Conservation (phyloP, 371 early-diverging fungal genomes). For the Mortierella sp. region DNA sequence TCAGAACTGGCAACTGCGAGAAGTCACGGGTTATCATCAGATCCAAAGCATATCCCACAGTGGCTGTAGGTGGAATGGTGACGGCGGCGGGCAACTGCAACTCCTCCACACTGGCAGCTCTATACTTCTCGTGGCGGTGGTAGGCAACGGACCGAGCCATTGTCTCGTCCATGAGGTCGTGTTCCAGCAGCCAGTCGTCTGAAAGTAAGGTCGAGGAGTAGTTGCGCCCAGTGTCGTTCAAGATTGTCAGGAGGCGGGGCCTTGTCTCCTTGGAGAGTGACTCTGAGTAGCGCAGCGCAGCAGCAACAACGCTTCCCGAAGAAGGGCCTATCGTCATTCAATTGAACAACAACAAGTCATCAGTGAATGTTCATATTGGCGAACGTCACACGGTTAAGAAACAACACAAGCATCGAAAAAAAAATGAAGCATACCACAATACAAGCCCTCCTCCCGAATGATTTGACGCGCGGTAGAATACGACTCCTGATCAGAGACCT, state of each 20-base stretch:
- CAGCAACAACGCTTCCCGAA: constrained; percentile 80
- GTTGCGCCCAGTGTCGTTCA: constrained; percentile 81
- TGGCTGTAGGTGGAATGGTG: constrained; percentile 70
- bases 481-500: constrained; percentile 79
- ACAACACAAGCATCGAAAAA: neutral
- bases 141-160: constrained; percentile 73
- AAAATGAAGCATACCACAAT: constrained; percentile 64
- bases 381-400: neutral
- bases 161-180: constrained; percentile 78
- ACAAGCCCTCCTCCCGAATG: constrained; percentile 75
- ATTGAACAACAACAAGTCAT: neutral
- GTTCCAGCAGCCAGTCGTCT: constrained; percentile 83
- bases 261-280: constrained; percentile 26
- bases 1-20: constrained; percentile 89
- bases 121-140: constrained; percentile 75
- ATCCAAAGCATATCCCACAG: constrained; percentile 76
- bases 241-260: constrained; percentile 64
- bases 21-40: constrained; percentile 88
- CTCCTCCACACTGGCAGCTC: constrained; percentile 88
- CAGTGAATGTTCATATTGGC: neutral
- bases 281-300: constrained; percentile 69
- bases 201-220: constrained; percentile 78
- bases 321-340: constrained; percentile 61
- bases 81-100: constrained; percentile 88
- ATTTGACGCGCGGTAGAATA: constrained; percentile 81